Percentiles rank a stretch among this genome's conserved stretches.
phyloP scores from a whole-genome alignment of 306 rosid genomes.

The Dicorynia guianensis region DNA sequence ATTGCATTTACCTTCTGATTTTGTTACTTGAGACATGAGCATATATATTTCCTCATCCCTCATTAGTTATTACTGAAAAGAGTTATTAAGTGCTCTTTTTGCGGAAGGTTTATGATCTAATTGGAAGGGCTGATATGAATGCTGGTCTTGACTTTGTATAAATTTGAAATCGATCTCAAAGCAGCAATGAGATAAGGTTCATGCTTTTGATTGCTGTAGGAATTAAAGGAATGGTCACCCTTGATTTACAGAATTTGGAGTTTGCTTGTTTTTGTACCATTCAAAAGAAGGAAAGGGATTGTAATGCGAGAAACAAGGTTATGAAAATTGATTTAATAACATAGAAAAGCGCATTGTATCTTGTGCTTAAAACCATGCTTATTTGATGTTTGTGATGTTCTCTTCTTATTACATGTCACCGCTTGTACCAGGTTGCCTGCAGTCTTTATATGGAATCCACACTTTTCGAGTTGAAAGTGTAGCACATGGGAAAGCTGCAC shows the following conservation, averaged over 20 bases:
- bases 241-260: neutral
- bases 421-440: conserved; percentile 76
- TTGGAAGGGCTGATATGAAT: conserved; percentile 7
- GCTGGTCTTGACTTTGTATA: neutral
- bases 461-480: conserved; percentile 89
- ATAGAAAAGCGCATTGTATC: conserved; percentile 23
- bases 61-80: neutral
- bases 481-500: conserved; percentile 81
- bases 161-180: conserved; percentile 19
- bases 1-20: neutral
- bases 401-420: neutral
- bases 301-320: conserved; percentile 3
- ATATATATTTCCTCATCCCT: neutral
- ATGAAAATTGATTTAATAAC: conserved; percentile 15
- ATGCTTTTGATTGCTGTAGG: neutral
- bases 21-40: neutral
- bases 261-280: conserved; percentile 20
- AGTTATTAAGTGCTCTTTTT: neutral
- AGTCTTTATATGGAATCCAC: conserved; percentile 79
- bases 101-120: neutral
- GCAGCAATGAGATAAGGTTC: conserved; percentile 4
- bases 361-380: conserved; percentile 29
- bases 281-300: conserved; percentile 15
- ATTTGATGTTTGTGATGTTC: conserved; percentile 15
- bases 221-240: no score